phyloP scores from a whole-genome alignment of 306 rosid species.

The Medicago arabica region DNA sequence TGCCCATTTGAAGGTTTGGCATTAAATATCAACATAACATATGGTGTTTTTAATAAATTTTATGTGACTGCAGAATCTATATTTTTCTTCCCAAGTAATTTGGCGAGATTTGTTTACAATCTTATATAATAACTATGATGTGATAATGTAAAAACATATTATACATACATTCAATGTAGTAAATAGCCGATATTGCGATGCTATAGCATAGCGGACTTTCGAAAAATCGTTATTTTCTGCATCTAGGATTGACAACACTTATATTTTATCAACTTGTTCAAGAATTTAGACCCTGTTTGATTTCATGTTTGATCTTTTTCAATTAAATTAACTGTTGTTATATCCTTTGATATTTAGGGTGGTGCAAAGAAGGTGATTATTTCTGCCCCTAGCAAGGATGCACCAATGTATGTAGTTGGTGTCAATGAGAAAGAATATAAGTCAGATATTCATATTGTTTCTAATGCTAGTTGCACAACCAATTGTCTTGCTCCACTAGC shows the following conservation, averaged over 20 bases:
- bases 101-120: too few species aligned
- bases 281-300: background rate
- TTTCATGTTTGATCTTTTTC: background rate
- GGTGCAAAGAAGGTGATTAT: slow-evolving; percentile 96
- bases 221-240: too few species aligned
- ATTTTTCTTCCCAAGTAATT: too few species aligned
- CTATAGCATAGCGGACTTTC: too few species aligned
- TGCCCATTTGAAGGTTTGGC: slow-evolving; percentile 73
- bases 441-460: slow-evolving; percentile 66
- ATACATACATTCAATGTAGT: too few species aligned
- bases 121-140: too few species aligned
- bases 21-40: background rate
- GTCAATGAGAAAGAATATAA: slow-evolving; percentile 88
- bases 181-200: too few species aligned
- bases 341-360: slow-evolving; percentile 53
- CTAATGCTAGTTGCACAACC: slow-evolving; percentile 92
- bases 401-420: slow-evolving; percentile 96
- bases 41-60: too few species aligned
- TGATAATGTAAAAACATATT: too few species aligned
- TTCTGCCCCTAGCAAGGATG: slow-evolving; percentile 95
- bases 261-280: background rate
- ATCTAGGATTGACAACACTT: background rate
- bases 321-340: background rate
- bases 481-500: slow-evolving; percentile 95
- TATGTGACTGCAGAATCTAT: too few species aligned